A percentile compares a stretch with the other conserved stretches of the same genome.
Evolutionary conservation across 2,329 filamentous ascomycete genomes (phyloP).

Genomic region (Ophiostoma australiae): DNA sequence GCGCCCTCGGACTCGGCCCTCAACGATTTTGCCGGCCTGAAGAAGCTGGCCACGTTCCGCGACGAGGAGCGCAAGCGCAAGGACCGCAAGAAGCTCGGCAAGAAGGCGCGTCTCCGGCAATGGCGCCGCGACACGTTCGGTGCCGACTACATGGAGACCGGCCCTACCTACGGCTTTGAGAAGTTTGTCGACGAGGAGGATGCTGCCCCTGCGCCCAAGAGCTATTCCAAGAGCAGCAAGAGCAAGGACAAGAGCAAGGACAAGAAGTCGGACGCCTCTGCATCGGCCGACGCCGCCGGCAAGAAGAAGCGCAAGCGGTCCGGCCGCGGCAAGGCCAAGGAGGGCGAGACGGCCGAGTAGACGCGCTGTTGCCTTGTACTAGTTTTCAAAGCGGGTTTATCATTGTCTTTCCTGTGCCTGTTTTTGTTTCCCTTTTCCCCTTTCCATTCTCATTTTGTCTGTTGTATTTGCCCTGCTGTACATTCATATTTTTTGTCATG

Average conservation of each 20-base stretch:
- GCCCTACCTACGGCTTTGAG: conserved; percentile 56
- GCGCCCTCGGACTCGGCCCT: conserved; percentile 80
- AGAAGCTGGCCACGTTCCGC: conserved; percentile 88
- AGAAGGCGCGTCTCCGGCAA: conserved; percentile 84
- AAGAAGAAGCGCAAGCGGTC: conserved; percentile 47
- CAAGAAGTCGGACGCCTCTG: conserved; percentile 28
- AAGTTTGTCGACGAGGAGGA: conserved; percentile 26
- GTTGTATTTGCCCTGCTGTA: neutral
- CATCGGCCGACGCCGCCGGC: conserved; percentile 29
- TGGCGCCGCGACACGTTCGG: conserved; percentile 70
- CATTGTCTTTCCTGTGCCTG: neutral
- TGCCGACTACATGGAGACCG: conserved; percentile 50
- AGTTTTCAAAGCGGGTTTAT: neutral
- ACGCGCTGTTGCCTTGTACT: neutral
- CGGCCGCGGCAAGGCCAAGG: conserved; percentile 33
- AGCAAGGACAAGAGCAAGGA: conserved; percentile 27
- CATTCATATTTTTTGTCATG: neutral
- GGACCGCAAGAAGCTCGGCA: conserved; percentile 82
- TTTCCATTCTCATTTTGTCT: neutral
- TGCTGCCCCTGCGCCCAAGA: conserved; percentile 31
- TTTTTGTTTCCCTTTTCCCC: neutral
- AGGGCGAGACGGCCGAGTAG: conserved; percentile 9
- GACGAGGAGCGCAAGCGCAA: conserved; percentile 83
- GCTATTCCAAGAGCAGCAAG: conserved; percentile 31
- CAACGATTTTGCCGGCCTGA: conserved; percentile 87